Conservation (phyloP, 2,329 filamentous ascomycete species). For the Fusarium goolgardi region DNA sequence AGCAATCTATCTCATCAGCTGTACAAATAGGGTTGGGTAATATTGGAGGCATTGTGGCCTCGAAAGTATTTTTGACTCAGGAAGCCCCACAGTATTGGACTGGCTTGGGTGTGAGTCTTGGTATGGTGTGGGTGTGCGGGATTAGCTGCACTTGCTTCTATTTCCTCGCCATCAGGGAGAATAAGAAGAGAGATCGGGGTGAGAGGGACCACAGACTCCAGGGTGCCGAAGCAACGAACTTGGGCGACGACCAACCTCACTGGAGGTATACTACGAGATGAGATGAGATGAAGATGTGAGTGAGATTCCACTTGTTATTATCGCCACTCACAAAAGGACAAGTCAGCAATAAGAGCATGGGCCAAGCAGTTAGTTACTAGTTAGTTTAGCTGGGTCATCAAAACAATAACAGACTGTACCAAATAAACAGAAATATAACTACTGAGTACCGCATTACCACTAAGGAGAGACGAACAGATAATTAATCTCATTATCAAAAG, state of each 20-base stretch:
- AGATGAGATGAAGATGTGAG: not conserved
- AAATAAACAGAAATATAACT: not conserved
- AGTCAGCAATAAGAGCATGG: conserved; percentile 5
- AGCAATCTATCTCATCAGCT: conserved; percentile 5
- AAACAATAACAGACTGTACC: not conserved
- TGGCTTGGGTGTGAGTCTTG: conserved; percentile 13
- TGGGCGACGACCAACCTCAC: conserved; percentile 10
- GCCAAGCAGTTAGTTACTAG: not conserved
- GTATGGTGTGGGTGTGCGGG: conserved; percentile 21
- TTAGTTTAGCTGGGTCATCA: not conserved
- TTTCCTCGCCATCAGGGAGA: conserved; percentile 11
- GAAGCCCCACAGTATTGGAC: conserved; percentile 27
- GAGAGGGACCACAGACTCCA: conserved; percentile 12
- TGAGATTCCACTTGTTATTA: not conserved
- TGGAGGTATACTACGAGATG: conserved; percentile 15
- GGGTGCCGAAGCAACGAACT: not conserved
- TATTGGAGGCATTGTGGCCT: conserved; percentile 55
- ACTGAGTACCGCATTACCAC: not conserved
- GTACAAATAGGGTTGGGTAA: conserved; percentile 55
- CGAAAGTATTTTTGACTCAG: conserved; percentile 4
- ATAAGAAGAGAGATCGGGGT: conserved; percentile 24
- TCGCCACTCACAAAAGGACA: conserved; percentile 10
- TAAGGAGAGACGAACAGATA: accelerated
- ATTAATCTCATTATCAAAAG: not conserved
- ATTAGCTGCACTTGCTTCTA: not conserved